Evolutionary conservation across 805 yeast genomes (phyloP).

Genomic region (Zygoascus flipseniorum): DNA sequence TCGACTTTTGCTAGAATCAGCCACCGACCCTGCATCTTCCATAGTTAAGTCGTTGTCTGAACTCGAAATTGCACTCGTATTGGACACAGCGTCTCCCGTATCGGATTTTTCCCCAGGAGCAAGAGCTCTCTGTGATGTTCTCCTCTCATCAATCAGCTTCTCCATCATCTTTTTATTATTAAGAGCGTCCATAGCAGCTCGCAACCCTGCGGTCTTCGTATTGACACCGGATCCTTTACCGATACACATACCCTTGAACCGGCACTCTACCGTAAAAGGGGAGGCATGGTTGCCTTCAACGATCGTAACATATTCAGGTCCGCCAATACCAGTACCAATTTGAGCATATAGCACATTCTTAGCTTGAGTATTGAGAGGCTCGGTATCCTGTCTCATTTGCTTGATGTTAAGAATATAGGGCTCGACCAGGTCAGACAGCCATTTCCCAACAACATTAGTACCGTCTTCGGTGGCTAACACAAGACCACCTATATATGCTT

Average conservation of each 20-base stretch:
- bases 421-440: slow-evolving; percentile 27
- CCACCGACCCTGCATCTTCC: background rate
- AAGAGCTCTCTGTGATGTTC: slow-evolving; percentile 19
- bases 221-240: slow-evolving; percentile 69
- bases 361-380: slow-evolving; percentile 50
- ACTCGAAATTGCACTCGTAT: background rate
- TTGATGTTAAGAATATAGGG: slow-evolving; percentile 30
- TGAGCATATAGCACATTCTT: slow-evolving; percentile 62
- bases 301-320: slow-evolving; percentile 49
- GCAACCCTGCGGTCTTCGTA: slow-evolving; percentile 66
- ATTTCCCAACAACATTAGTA: slow-evolving; percentile 20
- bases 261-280: slow-evolving; percentile 57
- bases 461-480: slow-evolving; percentile 44
- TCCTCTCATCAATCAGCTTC: slow-evolving; percentile 51
- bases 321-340: slow-evolving; percentile 65
- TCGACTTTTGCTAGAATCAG: background rate
- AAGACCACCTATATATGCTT: slow-evolving; percentile 88
- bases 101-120: no score
- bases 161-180: slow-evolving; percentile 50
- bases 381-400: slow-evolving; percentile 23
- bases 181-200: slow-evolving; percentile 81
- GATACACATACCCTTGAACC: slow-evolving; percentile 52
- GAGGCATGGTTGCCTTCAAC: slow-evolving; percentile 32
- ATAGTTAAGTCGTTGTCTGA: background rate
- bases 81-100: background rate